phyloP scores from a whole-genome alignment of 2,329 filamentous ascomycete species.

The Parafenestella ontariensis region DNA sequence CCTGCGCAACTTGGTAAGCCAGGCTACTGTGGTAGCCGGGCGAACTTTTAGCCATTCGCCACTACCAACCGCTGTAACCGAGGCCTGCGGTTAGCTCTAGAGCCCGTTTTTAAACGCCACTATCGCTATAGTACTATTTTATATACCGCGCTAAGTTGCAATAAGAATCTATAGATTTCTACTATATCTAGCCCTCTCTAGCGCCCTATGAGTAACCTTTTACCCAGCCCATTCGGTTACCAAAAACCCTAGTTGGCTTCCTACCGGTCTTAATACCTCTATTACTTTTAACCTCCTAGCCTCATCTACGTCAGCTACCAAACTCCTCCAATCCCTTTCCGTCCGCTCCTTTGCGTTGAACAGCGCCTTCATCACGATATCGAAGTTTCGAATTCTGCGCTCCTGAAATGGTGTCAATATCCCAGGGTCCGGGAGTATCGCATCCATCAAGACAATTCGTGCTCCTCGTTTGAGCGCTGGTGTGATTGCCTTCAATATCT shows the following conservation, averaged over 20 bases:
- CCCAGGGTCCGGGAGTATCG: conserved; percentile 10
- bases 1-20: too few species aligned
- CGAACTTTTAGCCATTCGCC: too few species aligned
- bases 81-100: too few species aligned
- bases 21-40: too few species aligned
- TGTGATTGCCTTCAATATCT: conserved; percentile 19
- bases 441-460: conserved; percentile 22
- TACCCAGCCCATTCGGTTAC: background rate
- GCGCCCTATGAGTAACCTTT: too few species aligned
- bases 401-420: conserved; percentile 11
- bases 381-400: conserved; percentile 29
- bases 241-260: background rate
- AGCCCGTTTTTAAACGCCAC: too few species aligned
- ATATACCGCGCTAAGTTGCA: too few species aligned
- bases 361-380: conserved; percentile 56
- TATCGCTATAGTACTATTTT: too few species aligned
- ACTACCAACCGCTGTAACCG: too few species aligned
- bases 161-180: too few species aligned
- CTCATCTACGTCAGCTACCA: conserved; percentile 52
- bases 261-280: background rate
- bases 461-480: conserved; percentile 31
- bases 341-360: conserved; percentile 56
- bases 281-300: background rate
- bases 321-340: conserved; percentile 52
- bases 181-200: too few species aligned